Percentiles rank a stretch among this genome's conserved stretches.
phyloP scores from a whole-genome alignment of 2,329 filamentous ascomycete genomes.

The Cercospora citrullina region DNA sequence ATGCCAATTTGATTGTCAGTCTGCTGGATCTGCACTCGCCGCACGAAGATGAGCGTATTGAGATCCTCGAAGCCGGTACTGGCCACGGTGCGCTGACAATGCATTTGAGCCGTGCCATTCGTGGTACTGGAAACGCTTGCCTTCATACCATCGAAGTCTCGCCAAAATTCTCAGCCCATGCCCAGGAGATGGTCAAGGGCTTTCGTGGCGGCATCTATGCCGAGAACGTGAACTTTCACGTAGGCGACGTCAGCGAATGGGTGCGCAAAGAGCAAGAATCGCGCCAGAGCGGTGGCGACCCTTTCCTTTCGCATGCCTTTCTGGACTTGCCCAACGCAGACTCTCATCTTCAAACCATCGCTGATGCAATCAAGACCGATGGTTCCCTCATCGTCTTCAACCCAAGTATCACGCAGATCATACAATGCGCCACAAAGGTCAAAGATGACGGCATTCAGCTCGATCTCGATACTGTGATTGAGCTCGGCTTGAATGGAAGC shows the following conservation, averaged over 20 bases:
- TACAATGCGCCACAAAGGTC: slow-evolving; percentile 59
- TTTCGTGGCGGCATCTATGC: slow-evolving; percentile 72
- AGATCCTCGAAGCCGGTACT: slow-evolving; percentile 81
- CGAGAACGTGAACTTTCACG: slow-evolving; percentile 70
- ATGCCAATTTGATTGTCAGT: slow-evolving; percentile 73
- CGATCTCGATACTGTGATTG: slow-evolving; percentile 59
- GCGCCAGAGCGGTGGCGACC: slow-evolving; percentile 41
- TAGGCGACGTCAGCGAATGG: slow-evolving; percentile 65
- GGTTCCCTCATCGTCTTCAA: slow-evolving; percentile 70
- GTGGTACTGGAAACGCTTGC: slow-evolving; percentile 57
- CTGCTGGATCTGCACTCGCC: slow-evolving; percentile 69
- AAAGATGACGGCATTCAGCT: slow-evolving; percentile 58
- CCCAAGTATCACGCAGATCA: slow-evolving; percentile 77
- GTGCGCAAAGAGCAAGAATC: slow-evolving; percentile 54
- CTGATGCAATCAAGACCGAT: slow-evolving; percentile 62
- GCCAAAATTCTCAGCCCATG: slow-evolving; percentile 61
- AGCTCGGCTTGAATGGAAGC: slow-evolving; percentile 54
- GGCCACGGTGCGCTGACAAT: slow-evolving; percentile 80
- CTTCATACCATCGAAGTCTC: slow-evolving; percentile 73
- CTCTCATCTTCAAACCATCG: slow-evolving; percentile 51
- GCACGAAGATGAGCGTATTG: slow-evolving; percentile 46
- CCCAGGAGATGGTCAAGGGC: slow-evolving; percentile 62
- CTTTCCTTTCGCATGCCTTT: slow-evolving; percentile 70
- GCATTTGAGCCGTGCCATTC: slow-evolving; percentile 70
- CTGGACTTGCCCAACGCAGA: slow-evolving; percentile 71